Evolutionary conservation across 2,329 filamentous ascomycete genomes (phyloP), one percentile per base, ranked within the genome.

Genomic region (Fusarium tricinctum): DNA sequence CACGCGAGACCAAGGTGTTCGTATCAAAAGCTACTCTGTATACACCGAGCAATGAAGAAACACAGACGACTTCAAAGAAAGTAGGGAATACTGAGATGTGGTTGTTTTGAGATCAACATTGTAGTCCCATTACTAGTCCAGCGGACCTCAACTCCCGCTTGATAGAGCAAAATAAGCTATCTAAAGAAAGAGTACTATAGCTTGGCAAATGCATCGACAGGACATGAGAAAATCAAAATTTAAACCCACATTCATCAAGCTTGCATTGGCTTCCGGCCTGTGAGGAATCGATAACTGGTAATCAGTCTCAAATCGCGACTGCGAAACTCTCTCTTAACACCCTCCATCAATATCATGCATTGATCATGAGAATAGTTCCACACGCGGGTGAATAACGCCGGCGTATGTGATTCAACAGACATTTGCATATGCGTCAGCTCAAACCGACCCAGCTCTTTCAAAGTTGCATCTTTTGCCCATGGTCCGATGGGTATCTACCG

Each of bases 271-370:
- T 60, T 71, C 2, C 61, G 53, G 0, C 70, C 70, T 0, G 50
- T 69, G n/a, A 72, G 56, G 28, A 72, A 72, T n/a, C 67, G 68
- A 44, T 72, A 72, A 10, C 51, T 69, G 8, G 70, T 72, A 20
- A 72, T 72, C 19, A 72, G 15, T 8, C 69, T 58, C 28, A 72
- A 43, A 3, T 72, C 57, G 22, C 62, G 59, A 28, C 63, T 63
- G 9, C 70, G 54, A n/a, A 72, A 86, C 68, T 84, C 82, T 54
- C 80, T 81, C 64, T 86, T 84, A 13, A 82, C 81, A 13, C 85
- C 84, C 45, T 84, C 78, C 63, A 83, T 81, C 45, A 86, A 68
- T 2, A 79, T 72, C 59, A 78, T 70, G 0, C 80, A 80, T 22
- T 81, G 79, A 40, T 84, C 81, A 12, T 81, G 73, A 1, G 79